Conservation (phyloP, 2,329 filamentous ascomycete species). For the Curvularia lunata region DNA sequence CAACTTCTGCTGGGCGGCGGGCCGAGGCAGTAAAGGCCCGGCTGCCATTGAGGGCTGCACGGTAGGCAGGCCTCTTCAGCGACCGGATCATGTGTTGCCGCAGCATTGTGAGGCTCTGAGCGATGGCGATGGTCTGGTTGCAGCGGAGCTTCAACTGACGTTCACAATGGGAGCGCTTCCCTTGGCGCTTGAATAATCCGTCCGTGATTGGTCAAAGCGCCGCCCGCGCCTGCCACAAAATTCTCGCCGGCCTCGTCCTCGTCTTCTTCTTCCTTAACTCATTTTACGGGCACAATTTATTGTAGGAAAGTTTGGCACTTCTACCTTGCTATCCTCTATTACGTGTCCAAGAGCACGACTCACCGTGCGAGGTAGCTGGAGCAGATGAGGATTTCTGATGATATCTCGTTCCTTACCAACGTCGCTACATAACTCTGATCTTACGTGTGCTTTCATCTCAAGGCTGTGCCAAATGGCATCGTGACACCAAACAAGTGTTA, state of each 20-base stretch:
- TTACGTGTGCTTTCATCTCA: neutral
- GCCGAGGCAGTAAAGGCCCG: constrained; percentile 83
- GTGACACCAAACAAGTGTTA: no score
- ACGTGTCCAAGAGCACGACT: constrained; percentile 65
- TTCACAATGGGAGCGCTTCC: constrained; percentile 27
- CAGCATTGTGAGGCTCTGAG: constrained; percentile 59
- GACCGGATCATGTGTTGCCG: constrained; percentile 69
- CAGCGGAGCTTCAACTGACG: constrained; percentile 34
- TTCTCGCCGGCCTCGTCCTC: constrained; percentile 24
- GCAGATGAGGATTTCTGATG: constrained; percentile 64
- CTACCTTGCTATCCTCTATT: constrained; percentile 66
- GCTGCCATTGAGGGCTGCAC: constrained; percentile 63
- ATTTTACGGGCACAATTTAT: constrained; percentile 68
- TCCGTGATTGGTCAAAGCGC: constrained; percentile 43
- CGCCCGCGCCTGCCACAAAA: constrained; percentile 33
- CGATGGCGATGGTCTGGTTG: constrained; percentile 38
- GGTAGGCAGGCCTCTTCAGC: constrained; percentile 62
- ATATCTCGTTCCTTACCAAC: constrained; percentile 71
- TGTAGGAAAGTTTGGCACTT: constrained; percentile 63
- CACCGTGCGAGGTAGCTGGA: constrained; percentile 68
- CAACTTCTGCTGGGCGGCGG: constrained; percentile 85
- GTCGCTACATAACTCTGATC: constrained; percentile 59
- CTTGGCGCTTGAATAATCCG: constrained; percentile 31
- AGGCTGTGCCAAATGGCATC: neutral
- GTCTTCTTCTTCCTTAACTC: constrained; percentile 58